Evolutionary conservation across 345 rosid species (phyloP).

Genomic region (Punica granatum): DNA sequence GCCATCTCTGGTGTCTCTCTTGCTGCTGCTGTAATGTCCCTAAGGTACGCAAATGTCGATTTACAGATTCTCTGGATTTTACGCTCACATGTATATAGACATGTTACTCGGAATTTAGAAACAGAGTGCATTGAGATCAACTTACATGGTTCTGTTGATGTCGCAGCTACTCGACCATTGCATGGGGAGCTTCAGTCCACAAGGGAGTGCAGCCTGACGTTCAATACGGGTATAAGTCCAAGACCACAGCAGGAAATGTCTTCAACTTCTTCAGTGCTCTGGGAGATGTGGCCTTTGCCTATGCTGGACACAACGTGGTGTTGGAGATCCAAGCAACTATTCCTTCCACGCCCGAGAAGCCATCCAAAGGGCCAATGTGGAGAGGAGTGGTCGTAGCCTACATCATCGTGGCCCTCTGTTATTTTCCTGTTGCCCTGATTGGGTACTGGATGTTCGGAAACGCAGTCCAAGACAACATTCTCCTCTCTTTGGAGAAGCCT

Average conservation of each 20-base stretch:
- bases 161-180: slow-evolving; percentile 68
- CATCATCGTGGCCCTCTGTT: slow-evolving; percentile 62
- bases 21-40: slow-evolving; percentile 80
- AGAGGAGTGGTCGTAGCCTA: slow-evolving; percentile 65
- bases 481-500: slow-evolving; percentile 49
- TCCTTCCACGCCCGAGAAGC: slow-evolving; percentile 68
- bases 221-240: slow-evolving; percentile 40
- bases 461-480: slow-evolving; percentile 43
- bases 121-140: background rate
- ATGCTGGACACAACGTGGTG: slow-evolving; percentile 75
- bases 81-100: background rate
- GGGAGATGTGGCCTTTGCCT: slow-evolving; percentile 69
- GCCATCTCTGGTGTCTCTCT: slow-evolving; percentile 66
- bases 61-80: too few species aligned
- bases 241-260: slow-evolving; percentile 29
- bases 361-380: slow-evolving; percentile 76
- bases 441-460: slow-evolving; percentile 64
- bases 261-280: slow-evolving; percentile 57
- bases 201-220: slow-evolving; percentile 51
- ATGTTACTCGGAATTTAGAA: background rate
- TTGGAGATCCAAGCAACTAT: slow-evolving; percentile 81
- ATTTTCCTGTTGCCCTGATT: slow-evolving; percentile 64
- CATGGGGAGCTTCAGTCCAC: slow-evolving; percentile 51
- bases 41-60: slow-evolving; percentile 27
- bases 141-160: background rate